Percentiles rank a stretch among this genome's conserved stretches.
These are phyloP conservation scores for Plasmodium malariae DNA, from an alignment of 169 alveolate species.

Conservation along the genomic window DNA sequence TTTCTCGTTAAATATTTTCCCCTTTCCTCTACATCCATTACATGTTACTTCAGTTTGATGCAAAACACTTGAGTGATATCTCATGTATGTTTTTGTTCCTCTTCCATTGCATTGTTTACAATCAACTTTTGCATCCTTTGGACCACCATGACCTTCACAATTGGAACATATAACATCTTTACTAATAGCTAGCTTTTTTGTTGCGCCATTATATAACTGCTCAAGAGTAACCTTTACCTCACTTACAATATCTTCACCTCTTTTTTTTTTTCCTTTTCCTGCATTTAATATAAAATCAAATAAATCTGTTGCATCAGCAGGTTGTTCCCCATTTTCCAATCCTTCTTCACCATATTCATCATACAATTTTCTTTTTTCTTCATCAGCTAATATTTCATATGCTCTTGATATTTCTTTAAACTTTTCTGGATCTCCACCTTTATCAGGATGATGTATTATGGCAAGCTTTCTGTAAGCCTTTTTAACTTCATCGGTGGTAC, in stretches of 20 bases:
- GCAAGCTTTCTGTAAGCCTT: slow-evolving; percentile 97
- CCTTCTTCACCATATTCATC: slow-evolving; percentile 99
- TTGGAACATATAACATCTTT: slow-evolving; percentile 94
- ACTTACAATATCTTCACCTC: slow-evolving; percentile 93
- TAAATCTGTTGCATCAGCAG: slow-evolving; percentile 88
- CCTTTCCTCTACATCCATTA: slow-evolving; percentile 94
- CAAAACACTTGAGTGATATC: slow-evolving; percentile 93
- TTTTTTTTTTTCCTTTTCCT: slow-evolving; percentile 92
- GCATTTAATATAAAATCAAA: slow-evolving; percentile 97
- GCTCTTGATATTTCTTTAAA: slow-evolving; percentile 97
- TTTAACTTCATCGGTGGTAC: slow-evolving; percentile 93
- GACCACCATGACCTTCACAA: slow-evolving; percentile 98
- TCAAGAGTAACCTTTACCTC: slow-evolving; percentile 95
- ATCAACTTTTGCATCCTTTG: slow-evolving; percentile 92
- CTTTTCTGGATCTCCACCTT: slow-evolving; percentile 98
- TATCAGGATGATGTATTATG: slow-evolving; percentile 98
- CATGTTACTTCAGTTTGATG: slow-evolving; percentile 94
- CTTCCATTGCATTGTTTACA: slow-evolving; percentile 97
- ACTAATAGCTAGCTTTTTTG: slow-evolving; percentile 93
- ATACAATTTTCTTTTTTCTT: slow-evolving; percentile 96
- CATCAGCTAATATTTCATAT: slow-evolving; percentile 96
- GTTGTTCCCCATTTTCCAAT: slow-evolving; percentile 93
- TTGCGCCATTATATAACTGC: slow-evolving; percentile 97
- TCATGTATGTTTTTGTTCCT: slow-evolving; percentile 91
- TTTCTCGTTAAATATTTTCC: slow-evolving; percentile 89